Evolutionary conservation across 1,284 basidiomycete species (phyloP).

Genomic region (Gymnopus androsaceus): DNA sequence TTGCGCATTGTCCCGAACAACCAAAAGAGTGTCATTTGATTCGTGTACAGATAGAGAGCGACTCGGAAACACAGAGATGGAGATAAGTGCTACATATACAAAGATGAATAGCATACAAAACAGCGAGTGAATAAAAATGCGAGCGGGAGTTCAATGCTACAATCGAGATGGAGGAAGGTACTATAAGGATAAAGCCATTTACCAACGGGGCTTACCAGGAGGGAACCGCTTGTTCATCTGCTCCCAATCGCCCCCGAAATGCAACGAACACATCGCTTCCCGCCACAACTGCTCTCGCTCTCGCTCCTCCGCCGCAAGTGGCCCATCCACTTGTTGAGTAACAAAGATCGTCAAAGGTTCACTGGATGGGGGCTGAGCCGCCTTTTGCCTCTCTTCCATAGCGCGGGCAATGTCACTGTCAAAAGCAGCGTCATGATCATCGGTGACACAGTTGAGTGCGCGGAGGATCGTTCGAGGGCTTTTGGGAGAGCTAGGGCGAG

Average conservation of each 20-base stretch:
- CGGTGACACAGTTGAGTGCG: not conserved
- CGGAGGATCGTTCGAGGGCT: constrained; percentile 1
- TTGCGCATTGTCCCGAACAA: too few species aligned
- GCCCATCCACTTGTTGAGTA: not conserved
- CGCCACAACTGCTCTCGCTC: constrained; percentile 10
- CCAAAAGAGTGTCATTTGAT: too few species aligned
- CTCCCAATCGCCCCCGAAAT: constrained; percentile 10
- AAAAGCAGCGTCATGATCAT: not conserved
- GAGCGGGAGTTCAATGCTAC: not conserved
- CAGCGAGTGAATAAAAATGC: too few species aligned
- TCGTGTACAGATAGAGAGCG: too few species aligned
- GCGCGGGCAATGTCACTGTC: too few species aligned
- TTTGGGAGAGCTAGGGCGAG: not conserved
- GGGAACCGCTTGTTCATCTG: constrained; percentile 6
- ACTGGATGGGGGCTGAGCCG: not conserved
- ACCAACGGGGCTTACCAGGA: constrained; percentile 8
- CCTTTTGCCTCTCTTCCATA: not conserved
- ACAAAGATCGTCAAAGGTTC: constrained; percentile 5
- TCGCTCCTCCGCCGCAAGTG: not conserved
- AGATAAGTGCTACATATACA: too few species aligned
- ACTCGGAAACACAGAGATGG: too few species aligned
- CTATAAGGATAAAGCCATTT: not conserved
- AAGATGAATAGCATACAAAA: too few species aligned
- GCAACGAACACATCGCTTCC: constrained; percentile 6
- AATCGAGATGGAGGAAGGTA: not conserved